Percentiles rank a stretch among this genome's conserved stretches.
Conservation (phyloP, 495 filamentous ascomycete species). For the Aspergillus asperescens region DNA sequence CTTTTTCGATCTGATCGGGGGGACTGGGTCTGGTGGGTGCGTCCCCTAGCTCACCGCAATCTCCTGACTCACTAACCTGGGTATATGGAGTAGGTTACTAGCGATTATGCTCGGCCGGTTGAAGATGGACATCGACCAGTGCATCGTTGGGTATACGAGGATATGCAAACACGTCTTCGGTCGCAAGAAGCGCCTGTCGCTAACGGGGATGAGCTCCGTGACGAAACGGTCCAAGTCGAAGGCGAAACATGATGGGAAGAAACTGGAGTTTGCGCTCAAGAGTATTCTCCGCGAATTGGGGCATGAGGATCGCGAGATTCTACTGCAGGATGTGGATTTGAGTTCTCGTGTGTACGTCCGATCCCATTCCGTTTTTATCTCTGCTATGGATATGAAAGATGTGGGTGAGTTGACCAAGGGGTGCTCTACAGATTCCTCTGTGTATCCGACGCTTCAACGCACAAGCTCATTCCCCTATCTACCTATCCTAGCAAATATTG, state of each 20-base stretch:
- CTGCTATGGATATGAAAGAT: background rate
- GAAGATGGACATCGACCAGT: constrained; percentile 44
- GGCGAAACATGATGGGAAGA: constrained; percentile 35
- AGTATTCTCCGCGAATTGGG: constrained; percentile 32
- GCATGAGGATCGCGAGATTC: constrained; percentile 28
- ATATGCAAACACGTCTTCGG: constrained; percentile 36
- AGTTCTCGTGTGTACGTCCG: constrained; percentile 36
- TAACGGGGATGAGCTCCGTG: constrained; percentile 16
- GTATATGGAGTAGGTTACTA: constrained; percentile 24
- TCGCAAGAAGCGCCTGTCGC: constrained; percentile 28
- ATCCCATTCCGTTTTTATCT: background rate
- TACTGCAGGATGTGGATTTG: constrained; percentile 35
- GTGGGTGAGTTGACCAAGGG: no score
- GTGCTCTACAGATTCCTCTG: constrained; percentile 47
- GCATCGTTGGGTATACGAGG: constrained; percentile 39
- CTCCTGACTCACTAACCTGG: background rate
- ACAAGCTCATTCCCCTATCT: constrained; percentile 37
- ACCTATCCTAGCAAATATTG: constrained; percentile 40
- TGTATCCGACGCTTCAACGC: constrained; percentile 37
- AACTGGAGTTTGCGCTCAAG: constrained; percentile 40
- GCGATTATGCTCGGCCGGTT: constrained; percentile 41
- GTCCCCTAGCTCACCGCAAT: background rate
- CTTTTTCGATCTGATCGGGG: constrained; percentile 41
- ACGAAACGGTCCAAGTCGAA: constrained; percentile 16
- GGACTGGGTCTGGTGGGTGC: constrained; percentile 39